Evolutionary conservation across 306 rosid species (phyloP).

Genomic region (Pyrus pyrifolia): DNA sequence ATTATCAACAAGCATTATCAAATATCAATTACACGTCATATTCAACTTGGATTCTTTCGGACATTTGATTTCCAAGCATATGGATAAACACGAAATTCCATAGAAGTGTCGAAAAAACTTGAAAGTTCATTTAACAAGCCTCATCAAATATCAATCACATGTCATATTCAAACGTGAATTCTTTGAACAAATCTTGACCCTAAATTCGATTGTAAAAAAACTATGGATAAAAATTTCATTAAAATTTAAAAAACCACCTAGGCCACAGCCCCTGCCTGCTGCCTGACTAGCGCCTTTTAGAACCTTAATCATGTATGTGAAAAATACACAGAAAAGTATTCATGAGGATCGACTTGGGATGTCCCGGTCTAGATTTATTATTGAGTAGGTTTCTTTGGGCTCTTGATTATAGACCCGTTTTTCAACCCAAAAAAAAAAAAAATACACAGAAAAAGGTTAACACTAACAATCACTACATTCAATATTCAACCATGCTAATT

Average conservation of each 20-base stretch:
- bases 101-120: background rate
- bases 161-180: background rate
- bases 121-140: background rate
- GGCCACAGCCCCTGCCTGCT: too few species aligned
- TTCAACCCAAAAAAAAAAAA: too few species aligned
- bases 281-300: too few species aligned
- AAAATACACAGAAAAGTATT: too few species aligned
- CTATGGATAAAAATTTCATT: background rate
- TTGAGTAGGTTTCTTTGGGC: too few species aligned
- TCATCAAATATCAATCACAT: background rate
- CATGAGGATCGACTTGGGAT: too few species aligned
- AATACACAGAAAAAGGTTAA: background rate
- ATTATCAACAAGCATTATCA: background rate
- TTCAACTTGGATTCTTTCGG: background rate
- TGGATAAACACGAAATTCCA: background rate
- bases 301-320: too few species aligned
- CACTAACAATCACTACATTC: background rate
- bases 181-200: slow-evolving; percentile 1
- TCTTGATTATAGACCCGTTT: too few species aligned
- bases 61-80: background rate
- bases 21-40: background rate
- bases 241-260: too few species aligned
- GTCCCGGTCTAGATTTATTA: too few species aligned
- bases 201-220: background rate
- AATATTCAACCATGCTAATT: background rate